These are phyloP conservation scores for Clarireedia monteithiana DNA, from an alignment of 2,329 filamentous ascomycete genomes.

Conservation along the genomic window DNA sequence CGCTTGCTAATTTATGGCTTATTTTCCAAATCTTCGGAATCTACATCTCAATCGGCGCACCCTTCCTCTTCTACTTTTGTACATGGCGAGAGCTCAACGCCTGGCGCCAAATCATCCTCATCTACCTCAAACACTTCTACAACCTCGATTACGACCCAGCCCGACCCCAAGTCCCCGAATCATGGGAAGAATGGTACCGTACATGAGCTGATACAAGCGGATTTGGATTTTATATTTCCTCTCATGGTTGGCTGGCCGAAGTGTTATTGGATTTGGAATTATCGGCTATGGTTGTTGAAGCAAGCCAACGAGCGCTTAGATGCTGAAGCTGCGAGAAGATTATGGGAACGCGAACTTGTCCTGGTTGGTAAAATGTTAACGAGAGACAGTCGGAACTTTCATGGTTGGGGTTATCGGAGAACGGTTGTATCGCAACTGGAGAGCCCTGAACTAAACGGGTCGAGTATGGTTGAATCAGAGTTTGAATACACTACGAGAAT, in stretches of 20 bases:
- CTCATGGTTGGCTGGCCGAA: conserved; percentile 83
- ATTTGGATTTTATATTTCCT: conserved; percentile 76
- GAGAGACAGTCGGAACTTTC: conserved; percentile 85
- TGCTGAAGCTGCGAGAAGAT: conserved; percentile 42
- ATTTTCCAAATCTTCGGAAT: conserved; percentile 46
- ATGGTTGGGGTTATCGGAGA: conserved; percentile 89
- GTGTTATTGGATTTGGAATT: conserved; percentile 99
- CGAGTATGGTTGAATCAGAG: conserved; percentile 68
- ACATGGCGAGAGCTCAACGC: conserved; percentile 52
- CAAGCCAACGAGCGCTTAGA: conserved; percentile 61
- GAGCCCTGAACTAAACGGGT: conserved; percentile 40
- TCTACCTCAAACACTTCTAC: conserved; percentile 48
- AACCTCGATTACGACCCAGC: conserved; percentile 44
- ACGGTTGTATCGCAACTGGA: conserved; percentile 72
- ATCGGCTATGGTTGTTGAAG: conserved; percentile 76
- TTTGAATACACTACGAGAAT: conserved; percentile 87
- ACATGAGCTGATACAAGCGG: conserved; percentile 54
- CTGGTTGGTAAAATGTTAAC: conserved; percentile 83
- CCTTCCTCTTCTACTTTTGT: conserved; percentile 42
- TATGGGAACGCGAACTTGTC: conserved; percentile 81
- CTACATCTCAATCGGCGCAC: conserved; percentile 46
- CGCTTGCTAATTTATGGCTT: conserved; percentile 52
- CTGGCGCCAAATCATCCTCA: conserved; percentile 50
- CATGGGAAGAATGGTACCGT: conserved; percentile 45
- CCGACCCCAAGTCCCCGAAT: conserved; percentile 38